These are phyloP conservation scores for Saccharomyces eubayanus DNA, from an alignment of 805 yeast genomes.

Conservation along the genomic window DNA sequence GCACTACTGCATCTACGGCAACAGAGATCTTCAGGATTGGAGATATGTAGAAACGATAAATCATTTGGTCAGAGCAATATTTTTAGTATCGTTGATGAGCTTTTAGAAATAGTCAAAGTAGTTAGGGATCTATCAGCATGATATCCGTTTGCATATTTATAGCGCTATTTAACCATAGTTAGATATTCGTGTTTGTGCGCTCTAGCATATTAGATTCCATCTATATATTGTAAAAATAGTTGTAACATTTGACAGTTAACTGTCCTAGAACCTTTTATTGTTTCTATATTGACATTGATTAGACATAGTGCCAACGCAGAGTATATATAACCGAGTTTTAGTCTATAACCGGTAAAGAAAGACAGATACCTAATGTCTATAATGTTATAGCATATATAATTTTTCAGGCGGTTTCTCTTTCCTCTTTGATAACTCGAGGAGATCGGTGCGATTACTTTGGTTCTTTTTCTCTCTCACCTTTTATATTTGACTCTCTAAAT, in stretches of 20 bases:
- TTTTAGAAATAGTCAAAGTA: constrained; percentile 9
- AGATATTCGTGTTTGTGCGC: not conserved
- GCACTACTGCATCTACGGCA: constrained; percentile 39
- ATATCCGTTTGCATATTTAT: not conserved
- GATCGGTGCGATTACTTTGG: not conserved
- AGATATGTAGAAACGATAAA: constrained; percentile 10
- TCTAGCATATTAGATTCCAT: not conserved
- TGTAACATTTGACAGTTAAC: not conserved
- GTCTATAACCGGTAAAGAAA: not conserved
- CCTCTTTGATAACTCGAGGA: not conserved
- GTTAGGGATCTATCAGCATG: not conserved
- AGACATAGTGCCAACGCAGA: not conserved
- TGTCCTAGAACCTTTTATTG: not conserved
- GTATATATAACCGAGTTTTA: not conserved
- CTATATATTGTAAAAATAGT: not conserved
- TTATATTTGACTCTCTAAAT: constrained; percentile 11
- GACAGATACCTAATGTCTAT: not conserved
- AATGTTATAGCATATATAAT: not conserved
- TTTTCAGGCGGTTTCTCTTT: not conserved
- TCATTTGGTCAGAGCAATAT: constrained; percentile 8
- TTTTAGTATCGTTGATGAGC: constrained; percentile 24
- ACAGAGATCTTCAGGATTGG: constrained; percentile 17
- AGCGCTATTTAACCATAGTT: not conserved
- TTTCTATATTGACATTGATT: not conserved
- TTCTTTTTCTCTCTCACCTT: not conserved